These are phyloP conservation scores for Tephrocybe sp. DNA, from an alignment of 768 basidiomycete species.

Conservation along the genomic window DNA sequence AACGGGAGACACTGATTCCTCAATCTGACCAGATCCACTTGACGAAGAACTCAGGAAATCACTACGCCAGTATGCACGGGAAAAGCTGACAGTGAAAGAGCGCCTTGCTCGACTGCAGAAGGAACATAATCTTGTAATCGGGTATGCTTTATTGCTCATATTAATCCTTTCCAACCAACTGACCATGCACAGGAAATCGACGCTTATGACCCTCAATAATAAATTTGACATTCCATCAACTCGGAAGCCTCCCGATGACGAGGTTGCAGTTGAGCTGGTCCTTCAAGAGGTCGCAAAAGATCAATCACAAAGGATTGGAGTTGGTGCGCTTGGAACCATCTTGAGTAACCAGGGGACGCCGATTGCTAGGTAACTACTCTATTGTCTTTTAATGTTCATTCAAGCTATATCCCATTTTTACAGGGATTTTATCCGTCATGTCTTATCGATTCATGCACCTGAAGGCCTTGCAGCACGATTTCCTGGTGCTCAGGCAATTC, in stretches of 20 bases:
- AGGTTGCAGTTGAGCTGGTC: background rate
- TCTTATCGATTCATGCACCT: background rate
- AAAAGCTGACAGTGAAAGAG: background rate
- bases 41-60: background rate
- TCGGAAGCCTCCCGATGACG: background rate
- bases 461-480: constrained; percentile 2
- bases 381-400: background rate
- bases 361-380: background rate
- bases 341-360: background rate
- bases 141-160: background rate
- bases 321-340: background rate
- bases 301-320: background rate
- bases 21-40: background rate
- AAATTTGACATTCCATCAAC: background rate
- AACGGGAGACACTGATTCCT: background rate
- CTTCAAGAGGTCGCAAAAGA: background rate
- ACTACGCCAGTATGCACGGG: background rate
- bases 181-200: background rate
- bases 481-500: background rate
- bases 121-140: background rate
- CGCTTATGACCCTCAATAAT: background rate
- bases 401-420: background rate
- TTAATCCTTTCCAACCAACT: background rate
- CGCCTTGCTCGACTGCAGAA: background rate
- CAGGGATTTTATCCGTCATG: background rate